Base-by-base conservation (phyloP, 208 protist species). In the Trypanosomatidae sp. region DNA sequence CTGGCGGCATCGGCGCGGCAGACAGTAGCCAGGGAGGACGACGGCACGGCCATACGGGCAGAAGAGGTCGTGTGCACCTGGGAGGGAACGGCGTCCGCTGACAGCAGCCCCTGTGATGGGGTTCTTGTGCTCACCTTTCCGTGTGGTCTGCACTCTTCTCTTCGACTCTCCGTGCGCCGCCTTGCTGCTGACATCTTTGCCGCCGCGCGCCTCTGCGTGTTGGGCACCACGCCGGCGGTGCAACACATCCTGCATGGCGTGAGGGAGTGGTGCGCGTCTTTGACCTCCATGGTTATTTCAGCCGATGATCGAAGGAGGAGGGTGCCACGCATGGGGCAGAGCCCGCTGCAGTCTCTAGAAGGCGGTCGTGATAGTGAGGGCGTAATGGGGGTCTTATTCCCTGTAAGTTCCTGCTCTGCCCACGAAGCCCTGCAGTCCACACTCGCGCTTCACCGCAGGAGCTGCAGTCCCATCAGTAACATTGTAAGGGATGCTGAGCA, bases 141-240 rank as follows among this genome's bases (percentile, higher is more conserved):
- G 9, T 13, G 67, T 53, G 74, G 74, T 19, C 41, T 78, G 39
- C 62, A 73, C 50, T 49, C 50, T 7, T 47, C 74, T 6, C n/a
- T 78, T n/a, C 58, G 39, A 6, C 67, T 78, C 10, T 78, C 74
- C 1, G 49, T 78, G n/a, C 28, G 33, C n/a, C 59, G 74, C 33
- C 66, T 78, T 52, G 74, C 74, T n/a, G 58, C 47, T 5, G 74
- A 78, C 28, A 28, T 78, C 4, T 64, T 78, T 22, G 9, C 56
- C 25, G 56, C 67, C 59, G 74, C 69, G 13, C 74, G 74, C 9
- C 52, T 68, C 4, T 22, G 58, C 28, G 28, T 44, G 43, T 47
- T 73, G 13, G 68, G 59, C 7, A 25, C 33, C 15, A 73, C 74
- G 12, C 43, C 25, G 10, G 74, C 67, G 46, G 55, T 78, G 36